Evolutionary conservation across 164 flowering plant species (phyloP).

Genomic region (Sedum album): DNA sequence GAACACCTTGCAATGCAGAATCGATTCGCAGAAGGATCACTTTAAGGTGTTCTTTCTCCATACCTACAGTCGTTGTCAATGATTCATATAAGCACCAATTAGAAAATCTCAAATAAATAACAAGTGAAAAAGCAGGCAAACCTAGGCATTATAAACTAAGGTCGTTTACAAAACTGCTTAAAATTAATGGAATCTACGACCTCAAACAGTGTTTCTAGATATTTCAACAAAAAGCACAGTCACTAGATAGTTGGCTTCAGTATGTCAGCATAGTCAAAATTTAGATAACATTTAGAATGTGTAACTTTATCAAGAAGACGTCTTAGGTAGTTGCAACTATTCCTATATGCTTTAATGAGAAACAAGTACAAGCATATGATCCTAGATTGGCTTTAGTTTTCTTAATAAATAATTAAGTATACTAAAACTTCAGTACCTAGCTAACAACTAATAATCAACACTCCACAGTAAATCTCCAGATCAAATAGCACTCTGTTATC

Average conservation of each 20-base stretch:
- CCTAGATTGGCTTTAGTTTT: too few species aligned
- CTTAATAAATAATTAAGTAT: too few species aligned
- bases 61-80: slow-evolving; percentile 32
- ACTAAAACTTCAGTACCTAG: not conserved
- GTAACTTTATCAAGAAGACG: not conserved
- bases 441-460: not conserved
- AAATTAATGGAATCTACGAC: not conserved
- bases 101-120: not conserved
- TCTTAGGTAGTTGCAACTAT: not conserved
- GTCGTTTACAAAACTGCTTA: not conserved
- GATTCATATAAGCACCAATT: not conserved
- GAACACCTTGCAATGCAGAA: slow-evolving; percentile 90
- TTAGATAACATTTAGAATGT: not conserved
- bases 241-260: too few species aligned
- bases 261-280: not conserved
- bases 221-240: not conserved
- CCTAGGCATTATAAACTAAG: not conserved
- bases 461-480: not conserved
- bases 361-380: too few species aligned
- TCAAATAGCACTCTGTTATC: not conserved
- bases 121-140: not conserved
- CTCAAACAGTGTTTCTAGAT: not conserved
- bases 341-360: too few species aligned
- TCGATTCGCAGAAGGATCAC: slow-evolving; percentile 87
- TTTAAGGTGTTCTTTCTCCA: slow-evolving; percentile 91